Base-by-base conservation (phyloP, 1,284 basidiomycete species). In the Microbotryomycetes sp. region DNA sequence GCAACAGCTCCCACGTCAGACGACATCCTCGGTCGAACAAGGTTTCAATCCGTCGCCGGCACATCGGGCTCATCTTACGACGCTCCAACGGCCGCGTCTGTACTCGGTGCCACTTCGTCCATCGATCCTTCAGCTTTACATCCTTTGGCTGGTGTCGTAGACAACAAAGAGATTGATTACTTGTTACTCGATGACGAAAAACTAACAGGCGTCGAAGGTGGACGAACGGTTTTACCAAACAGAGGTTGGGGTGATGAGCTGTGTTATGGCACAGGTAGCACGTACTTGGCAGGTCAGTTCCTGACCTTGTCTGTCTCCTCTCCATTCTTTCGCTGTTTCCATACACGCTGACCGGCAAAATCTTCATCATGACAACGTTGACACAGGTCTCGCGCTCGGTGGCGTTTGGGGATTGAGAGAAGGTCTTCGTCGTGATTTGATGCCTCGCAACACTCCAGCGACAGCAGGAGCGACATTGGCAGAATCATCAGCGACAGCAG, bases 231-330 rank as follows among this genome's bases (percentile, higher is more conserved):
- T 65, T 83, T 94, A 70, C 90, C 92, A 71, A 89, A 88, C 75
- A 82, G 96, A 77, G 94, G 96, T 63, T 99, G 92, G 93, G 91
- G 91, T 78, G 96, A 99, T 80, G 96, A 98, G 79, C 81, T 99
- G 64, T 97, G 92, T 83, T 97, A 98, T 79, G 96, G 96, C 71
- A 97, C 94, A 72, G 96, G 96, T 61, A 96, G 93, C 68, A 97
- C 93, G 79, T 98, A 98, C 84, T 86, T 98, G 59, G 83, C 89
- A 74, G 96, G 94, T 93, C 76, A 75, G 91, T 85, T 54, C n/a
- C 67, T 62, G 49, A 28, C 36, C 28, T 46, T 42, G 16, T 46
- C 26, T 64, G 47, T 28, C 6, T 7, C 29, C n/a, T n/a, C n/a
- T n/a, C n/a, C n/a, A n/a, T n/a, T 68, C 66, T 64, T 70, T 64